Evolutionary conservation across 176 grass and related monocot species (phyloP), one percentile per base, ranked within the genome.

Genomic region (Oryza glumipatula): DNA sequence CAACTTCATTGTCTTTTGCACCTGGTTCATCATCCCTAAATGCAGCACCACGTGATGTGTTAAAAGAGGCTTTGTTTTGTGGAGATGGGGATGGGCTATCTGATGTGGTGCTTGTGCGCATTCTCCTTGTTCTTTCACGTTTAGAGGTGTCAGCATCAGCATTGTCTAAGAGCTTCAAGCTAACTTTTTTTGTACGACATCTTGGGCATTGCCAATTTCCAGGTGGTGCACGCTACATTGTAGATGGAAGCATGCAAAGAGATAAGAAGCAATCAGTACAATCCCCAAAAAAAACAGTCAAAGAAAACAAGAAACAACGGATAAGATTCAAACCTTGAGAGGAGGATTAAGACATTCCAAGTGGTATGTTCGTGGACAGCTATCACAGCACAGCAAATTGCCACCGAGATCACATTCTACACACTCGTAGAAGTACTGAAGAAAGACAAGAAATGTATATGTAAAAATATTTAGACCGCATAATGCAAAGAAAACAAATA

Each of bases 341-440:
- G 96, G 96, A 51, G 96, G 96, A 87, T 80, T 83, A 51, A 99
- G 89, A 76, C 96, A 99, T 67, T 96, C 93, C 90, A 99, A 86
- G 86, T 99, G 96, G 89, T 96, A 99, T 19, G 90, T 93, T 24
- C 82, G 77, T 41, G 96, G 96, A 84, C 96, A 99, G 78, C 81
- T 94, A 80, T 96, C 96, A 65, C 96, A 99, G 72, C 96, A 99
- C 11, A 99, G 84, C 74, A 99, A 90, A 91, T 87, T 93, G 83
- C 96, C 96, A 75, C 96, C 96, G 84, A 99, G 86, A 88, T 99
- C 92, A 68, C 96, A 99, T 86, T 82, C 89, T 79, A 90, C 94
- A 33, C 96, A 99, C 74, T 99, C 96, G 44, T 85, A 99, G 86
- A 96, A 99, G 83, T 94, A 91, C 96, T 99, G 89, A 86, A 90